Evolutionary conservation across 2,329 filamentous ascomycete genomes (phyloP).

Genomic region (Sarocladiaceae sp.): DNA sequence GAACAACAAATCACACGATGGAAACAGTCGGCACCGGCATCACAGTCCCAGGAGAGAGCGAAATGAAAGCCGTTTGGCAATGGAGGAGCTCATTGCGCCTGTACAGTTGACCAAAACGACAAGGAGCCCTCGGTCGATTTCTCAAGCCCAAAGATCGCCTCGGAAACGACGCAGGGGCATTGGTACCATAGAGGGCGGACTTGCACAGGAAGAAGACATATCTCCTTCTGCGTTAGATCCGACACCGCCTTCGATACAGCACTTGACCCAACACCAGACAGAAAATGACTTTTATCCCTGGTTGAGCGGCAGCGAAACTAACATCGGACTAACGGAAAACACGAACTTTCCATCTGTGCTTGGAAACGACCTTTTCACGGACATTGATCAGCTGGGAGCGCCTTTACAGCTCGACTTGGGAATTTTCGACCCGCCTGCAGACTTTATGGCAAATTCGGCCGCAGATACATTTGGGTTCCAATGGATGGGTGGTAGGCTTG

Average conservation of each 20-base stretch:
- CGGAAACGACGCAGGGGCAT: slow-evolving; percentile 1
- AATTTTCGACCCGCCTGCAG: slow-evolving; percentile 7
- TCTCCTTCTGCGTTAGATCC: neutral
- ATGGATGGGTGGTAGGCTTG: slow-evolving; percentile 5
- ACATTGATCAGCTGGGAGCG: slow-evolving; percentile 7
- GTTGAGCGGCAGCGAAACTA: neutral
- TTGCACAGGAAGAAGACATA: neutral
- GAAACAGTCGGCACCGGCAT: neutral
- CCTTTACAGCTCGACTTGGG: slow-evolving; percentile 11
- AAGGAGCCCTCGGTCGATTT: neutral
- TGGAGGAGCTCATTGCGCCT: slow-evolving; percentile 4
- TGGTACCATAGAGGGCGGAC: neutral
- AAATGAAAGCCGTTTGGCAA: neutral
- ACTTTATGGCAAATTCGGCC: slow-evolving; percentile 1
- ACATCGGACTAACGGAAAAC: neutral
- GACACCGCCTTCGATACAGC: neutral
- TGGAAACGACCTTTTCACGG: slow-evolving; percentile 8
- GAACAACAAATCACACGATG: slow-evolving; percentile 6
- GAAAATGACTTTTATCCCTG: neutral
- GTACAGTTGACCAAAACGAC: neutral
- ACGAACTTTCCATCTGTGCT: slow-evolving; percentile 10
- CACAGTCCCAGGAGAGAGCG: slow-evolving; percentile 1
- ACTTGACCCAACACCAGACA: neutral
- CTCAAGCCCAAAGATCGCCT: neutral
- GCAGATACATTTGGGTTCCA: slow-evolving; percentile 10